Evolutionary conservation across 2,329 filamentous ascomycete species (phyloP), one percentile per base, ranked within the genome.

Genomic region (Fusarium aywerte): DNA sequence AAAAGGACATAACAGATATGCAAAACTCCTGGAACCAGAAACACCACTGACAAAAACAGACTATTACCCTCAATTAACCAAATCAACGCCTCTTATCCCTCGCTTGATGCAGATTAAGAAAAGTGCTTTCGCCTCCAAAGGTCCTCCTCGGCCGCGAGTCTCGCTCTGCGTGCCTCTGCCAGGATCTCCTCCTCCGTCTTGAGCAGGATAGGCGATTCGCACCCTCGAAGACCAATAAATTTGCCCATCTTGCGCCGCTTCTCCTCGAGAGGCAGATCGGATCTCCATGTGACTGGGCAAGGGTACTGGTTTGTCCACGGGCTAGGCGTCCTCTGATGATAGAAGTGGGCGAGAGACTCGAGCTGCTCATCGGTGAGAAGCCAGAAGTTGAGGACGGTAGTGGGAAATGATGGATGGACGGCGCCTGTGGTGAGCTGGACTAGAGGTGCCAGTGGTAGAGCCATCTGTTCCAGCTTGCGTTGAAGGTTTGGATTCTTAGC

Each of bases 211-310:
- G 81, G 80, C 18, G 75, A 76, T 36, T 83, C 79, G 64, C 81
- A 83, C 3, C 89, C 90, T 49, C 87, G 80, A 57, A 93, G 80
- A 13, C 91, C 91, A 74, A 93, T 92, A 69, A 93, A 93, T 69
- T 86, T 82, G 43, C 90, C 91, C 74, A 93, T 87, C 78, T 89
- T 88, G 64, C 90, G 81, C 64, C 90, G 83, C 82, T 93, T 93
- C 74, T 93, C 84, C 76, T 89, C 86, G 25, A 89, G 76, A 4
- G 81, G 77, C 60, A 88, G 76, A 61, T 82, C 78, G 7, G 77
- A 76, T 3, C 77, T 75, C 90, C 90, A 93, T 52, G 81, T 77
- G 73, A 93, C 85, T n/a, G 86, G 87, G 68, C 87, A 88, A 0
- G 91, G 91, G 75, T 93, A 93, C 62, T 85, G 81, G 48, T 76